Evolutionary conservation across 106 monocot species (phyloP).

Genomic region (Triglochin maritima): DNA sequence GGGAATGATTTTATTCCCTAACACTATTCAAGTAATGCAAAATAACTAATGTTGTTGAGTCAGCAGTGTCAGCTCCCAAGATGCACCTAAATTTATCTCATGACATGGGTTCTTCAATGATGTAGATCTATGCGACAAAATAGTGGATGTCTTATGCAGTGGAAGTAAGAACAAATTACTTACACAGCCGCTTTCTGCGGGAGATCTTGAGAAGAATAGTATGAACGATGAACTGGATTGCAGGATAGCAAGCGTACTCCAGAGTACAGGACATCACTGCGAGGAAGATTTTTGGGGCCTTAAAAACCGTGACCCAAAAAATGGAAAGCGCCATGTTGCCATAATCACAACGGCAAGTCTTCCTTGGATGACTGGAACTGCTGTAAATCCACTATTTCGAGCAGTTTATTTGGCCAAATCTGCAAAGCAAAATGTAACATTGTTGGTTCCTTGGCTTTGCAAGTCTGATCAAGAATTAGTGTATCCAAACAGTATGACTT

Average conservation of each 20-base stretch:
- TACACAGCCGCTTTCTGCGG: constrained; percentile 18
- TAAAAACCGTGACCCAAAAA: constrained; percentile 19
- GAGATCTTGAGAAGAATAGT: constrained; percentile 33
- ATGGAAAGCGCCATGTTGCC: constrained; percentile 65
- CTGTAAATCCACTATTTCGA: constrained; percentile 93
- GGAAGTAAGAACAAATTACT: constrained; percentile 38
- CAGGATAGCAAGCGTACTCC: constrained; percentile 66
- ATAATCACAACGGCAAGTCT: constrained; percentile 97
- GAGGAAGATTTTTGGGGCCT: constrained; percentile 48
- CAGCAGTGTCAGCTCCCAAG: neutral
- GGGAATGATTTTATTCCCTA: too few species aligned
- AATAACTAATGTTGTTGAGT: neutral
- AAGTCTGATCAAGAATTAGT: constrained; percentile 90
- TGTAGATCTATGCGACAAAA: constrained; percentile 78
- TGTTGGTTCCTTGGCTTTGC: constrained; percentile 94
- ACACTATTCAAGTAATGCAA: too few species aligned
- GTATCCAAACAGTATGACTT: constrained; percentile 74
- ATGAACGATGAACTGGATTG: constrained; percentile 68
- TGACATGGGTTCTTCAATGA: neutral
- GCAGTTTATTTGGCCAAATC: constrained; percentile 81
- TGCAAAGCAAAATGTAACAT: constrained; percentile 78
- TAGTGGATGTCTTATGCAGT: constrained; percentile 58
- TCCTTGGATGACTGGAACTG: constrained; percentile 99
- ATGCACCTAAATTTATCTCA: neutral
- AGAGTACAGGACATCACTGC: constrained; percentile 72